Base-by-base conservation (phyloP, 805 yeast genomes). In the Clavispora phyllophila region DNA sequence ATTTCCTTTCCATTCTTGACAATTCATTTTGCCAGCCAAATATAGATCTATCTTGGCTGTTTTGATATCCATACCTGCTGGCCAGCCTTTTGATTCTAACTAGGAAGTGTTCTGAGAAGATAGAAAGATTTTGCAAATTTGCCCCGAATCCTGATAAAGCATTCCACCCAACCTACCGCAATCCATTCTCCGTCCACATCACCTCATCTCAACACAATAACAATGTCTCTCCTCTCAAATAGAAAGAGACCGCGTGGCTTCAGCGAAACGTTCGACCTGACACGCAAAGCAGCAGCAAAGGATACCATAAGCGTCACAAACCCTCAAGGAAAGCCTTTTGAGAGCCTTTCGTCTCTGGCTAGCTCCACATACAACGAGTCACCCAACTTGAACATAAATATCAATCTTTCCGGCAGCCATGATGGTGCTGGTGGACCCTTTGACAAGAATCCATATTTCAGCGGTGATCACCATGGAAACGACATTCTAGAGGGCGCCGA, bases 231-330 rank as follows among this genome's bases (percentile, higher is more conserved):
- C 43, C 65, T 68, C 19, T 56, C 69, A 24, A 70, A 70, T 47
- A 55, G 75, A 51, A 70, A 70, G 45, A 56, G 75, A 46, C 75
- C 75, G 18, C 61, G 75, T 50, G 73, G 73, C 20, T 67, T 70
- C 45, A 65, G 73, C 46, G 73, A 65, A 39, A 56, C 65, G n/a
- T 65, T 66, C 43, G 66, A 58, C 42, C 45, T 20, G 24, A 44
- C 53, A 12, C 44, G 53, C 18, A 51, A 50, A 24, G 39, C 52
- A 0, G 48, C 42, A 4, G 47, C 54, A 10, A 44, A 28, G 8
- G 54, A 50, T 14, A 37, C 32, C 9, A 28, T 44, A 6, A 37
- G 35, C 27, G 35, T 18, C 9, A 15, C 37, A 13, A 23, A 36
- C 6, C 32, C 25, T 9, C 43, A 35, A 23, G 17, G 36, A 7